Conservation (phyloP, 2,329 filamentous ascomycete species). For the Aureobasidium melanogenum region DNA sequence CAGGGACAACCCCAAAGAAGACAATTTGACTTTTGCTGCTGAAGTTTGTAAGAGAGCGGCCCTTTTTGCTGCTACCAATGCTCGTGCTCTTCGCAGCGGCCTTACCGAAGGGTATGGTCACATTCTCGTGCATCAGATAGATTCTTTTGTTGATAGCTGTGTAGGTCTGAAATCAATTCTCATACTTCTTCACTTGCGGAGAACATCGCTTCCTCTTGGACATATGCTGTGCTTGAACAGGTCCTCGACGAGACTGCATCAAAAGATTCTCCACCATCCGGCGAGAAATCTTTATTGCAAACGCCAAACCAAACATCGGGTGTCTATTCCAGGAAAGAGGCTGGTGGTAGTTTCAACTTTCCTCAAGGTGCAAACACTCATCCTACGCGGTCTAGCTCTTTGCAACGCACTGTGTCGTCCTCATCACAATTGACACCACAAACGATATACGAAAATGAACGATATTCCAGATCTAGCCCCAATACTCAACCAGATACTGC, state of each 20-base stretch:
- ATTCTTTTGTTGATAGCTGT: slow-evolving; percentile 17
- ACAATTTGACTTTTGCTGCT: slow-evolving; percentile 71
- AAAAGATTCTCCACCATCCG: slow-evolving; percentile 56
- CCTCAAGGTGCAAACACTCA: slow-evolving; percentile 16
- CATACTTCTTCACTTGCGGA: slow-evolving; percentile 44
- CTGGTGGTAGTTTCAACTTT: slow-evolving; percentile 14
- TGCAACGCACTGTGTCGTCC: slow-evolving; percentile 6
- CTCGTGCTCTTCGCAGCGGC: slow-evolving; percentile 71
- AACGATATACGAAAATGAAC: slow-evolving; percentile 5
- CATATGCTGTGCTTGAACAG: slow-evolving; percentile 66
- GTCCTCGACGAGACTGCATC: slow-evolving; percentile 68
- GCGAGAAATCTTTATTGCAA: neutral
- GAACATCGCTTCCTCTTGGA: slow-evolving; percentile 69
- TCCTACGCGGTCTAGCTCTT: slow-evolving; percentile 12
- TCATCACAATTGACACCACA: slow-evolving; percentile 1
- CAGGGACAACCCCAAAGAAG: slow-evolving; percentile 27
- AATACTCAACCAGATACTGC: neutral
- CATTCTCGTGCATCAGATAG: neutral
- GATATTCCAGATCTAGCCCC: slow-evolving; percentile 3
- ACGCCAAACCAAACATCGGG: neutral
- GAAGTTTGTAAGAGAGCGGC: slow-evolving; percentile 77
- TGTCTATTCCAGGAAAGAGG: neutral
- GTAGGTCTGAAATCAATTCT: slow-evolving; percentile 25
- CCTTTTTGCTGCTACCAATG: slow-evolving; percentile 74
- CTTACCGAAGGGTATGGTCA: slow-evolving; percentile 53